Evolutionary conservation across 2,329 filamentous ascomycete genomes (phyloP).

Genomic region (Monosporascus sp.): DNA sequence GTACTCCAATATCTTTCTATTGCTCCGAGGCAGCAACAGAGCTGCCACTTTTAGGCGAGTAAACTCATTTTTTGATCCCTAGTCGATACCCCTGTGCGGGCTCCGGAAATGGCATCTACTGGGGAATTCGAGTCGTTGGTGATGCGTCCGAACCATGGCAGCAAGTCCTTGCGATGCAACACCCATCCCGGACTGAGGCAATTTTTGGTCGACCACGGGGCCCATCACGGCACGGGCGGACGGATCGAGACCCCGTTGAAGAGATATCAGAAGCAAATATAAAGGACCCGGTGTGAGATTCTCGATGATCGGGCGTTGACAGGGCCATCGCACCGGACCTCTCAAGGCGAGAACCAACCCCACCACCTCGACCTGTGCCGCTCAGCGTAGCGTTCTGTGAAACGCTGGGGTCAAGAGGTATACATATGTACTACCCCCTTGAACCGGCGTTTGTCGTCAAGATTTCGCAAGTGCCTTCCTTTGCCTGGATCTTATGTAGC

Average conservation of each 20-base stretch:
- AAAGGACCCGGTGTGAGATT: background rate
- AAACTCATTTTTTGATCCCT: background rate
- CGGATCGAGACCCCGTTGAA: background rate
- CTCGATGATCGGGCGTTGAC: background rate
- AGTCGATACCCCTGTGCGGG: background rate
- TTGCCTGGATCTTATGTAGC: background rate
- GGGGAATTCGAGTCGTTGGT: background rate
- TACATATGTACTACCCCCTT: background rate
- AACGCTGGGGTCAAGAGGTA: background rate
- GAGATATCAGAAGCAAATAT: background rate
- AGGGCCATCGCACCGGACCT: background rate
- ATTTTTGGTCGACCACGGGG: background rate
- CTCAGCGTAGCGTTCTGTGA: slow-evolving; percentile 1
- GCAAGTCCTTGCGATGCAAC: background rate
- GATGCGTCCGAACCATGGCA: background rate
- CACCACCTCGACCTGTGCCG: background rate
- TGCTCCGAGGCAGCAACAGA: background rate
- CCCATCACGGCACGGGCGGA: background rate
- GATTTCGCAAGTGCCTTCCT: background rate
- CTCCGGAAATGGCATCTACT: background rate
- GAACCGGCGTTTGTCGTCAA: background rate
- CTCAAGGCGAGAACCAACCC: background rate
- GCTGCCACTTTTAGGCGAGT: background rate
- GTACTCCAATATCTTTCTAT: background rate
- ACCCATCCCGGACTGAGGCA: background rate